Evolutionary conservation across 345 rosid species (phyloP), one percentile per base, ranked within the genome.

Genomic region (Gossypium herbaceum): DNA sequence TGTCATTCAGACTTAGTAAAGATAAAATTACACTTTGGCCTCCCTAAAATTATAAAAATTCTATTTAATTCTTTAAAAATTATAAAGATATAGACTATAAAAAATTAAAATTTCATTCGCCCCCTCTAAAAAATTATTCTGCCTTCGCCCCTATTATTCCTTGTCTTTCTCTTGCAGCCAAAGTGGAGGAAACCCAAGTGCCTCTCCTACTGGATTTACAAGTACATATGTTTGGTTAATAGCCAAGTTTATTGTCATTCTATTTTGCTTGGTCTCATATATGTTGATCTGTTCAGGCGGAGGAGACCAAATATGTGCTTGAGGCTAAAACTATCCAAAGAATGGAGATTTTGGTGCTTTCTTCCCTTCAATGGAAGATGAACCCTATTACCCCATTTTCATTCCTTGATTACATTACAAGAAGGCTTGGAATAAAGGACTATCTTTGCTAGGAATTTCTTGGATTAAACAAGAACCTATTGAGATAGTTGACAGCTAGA

Each of bases 321-420:
- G 88, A 91, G 78, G 87, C 89, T 68, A 84, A 88, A 76, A 75
- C 84, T 27, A 86, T 88, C 57, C 89, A 88, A 80, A 86, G 77
- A 61, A 89, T 87, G 94, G 94, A 91, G 86, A 77, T 91, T 63
- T 61, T 89, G 76, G 85, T 91, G 52, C 88, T 91, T 20, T 88
- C 97, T 9, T 73, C 92, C n/a, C 97, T 91, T 7, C 67, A 79
- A 59, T 91, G 97, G 97, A 85, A 82, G 86, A 89, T 91, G 97
- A 85, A 88, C 68, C 94, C 97, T 7, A 85, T 91, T 9, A 88
- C 90, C 61, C 85, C 94, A 45, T 57, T 85, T 48, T 85, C 94
- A 4, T 91, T 89, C 68, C 75, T 91, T 52, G 90, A 91, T 80
- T 82, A 82, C 78, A 75, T 91, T 13, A 68, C 86, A 9, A 84